These are phyloP conservation scores for Extremus antarcticus DNA, from an alignment of 495 filamentous ascomycete species.

Conservation along the genomic window DNA sequence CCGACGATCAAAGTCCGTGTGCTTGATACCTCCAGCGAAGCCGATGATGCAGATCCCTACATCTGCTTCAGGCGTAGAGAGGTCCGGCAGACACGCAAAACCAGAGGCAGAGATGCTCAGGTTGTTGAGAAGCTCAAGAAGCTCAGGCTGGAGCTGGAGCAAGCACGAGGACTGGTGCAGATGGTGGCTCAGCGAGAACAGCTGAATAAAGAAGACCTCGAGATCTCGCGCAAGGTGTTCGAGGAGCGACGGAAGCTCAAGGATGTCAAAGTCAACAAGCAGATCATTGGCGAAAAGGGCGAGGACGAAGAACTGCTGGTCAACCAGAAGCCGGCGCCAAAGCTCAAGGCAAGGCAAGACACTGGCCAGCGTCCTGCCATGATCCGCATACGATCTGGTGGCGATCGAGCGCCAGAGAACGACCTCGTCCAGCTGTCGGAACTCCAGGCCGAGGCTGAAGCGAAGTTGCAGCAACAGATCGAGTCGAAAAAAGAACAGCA, in stretches of 20 bases:
- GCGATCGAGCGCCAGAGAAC: constrained; percentile 57
- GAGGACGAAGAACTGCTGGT: constrained; percentile 85
- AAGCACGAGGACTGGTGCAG: constrained; percentile 67
- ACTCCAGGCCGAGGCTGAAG: constrained; percentile 69
- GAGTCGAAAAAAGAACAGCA: constrained; percentile 72
- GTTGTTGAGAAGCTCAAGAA: constrained; percentile 89
- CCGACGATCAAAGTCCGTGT: constrained; percentile 53
- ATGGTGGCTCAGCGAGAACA: constrained; percentile 69
- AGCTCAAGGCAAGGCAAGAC: constrained; percentile 42
- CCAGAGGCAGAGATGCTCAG: constrained; percentile 83
- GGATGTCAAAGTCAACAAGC: constrained; percentile 53
- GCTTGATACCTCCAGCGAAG: constrained; percentile 83
- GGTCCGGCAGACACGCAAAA: constrained; percentile 88
- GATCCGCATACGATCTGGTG: constrained; percentile 52
- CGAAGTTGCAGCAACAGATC: constrained; percentile 63
- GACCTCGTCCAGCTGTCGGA: constrained; percentile 71
- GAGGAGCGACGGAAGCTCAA: constrained; percentile 68
- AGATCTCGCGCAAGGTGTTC: constrained; percentile 64
- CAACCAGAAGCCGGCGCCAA: constrained; percentile 56
- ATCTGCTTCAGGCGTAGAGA: constrained; percentile 97
- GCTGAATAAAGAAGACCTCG: constrained; percentile 64
- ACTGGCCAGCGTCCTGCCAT: constrained; percentile 24
- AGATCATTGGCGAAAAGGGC: constrained; percentile 76
- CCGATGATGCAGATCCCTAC: constrained; percentile 91
- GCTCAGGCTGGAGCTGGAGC: constrained; percentile 83